Conservation (phyloP, 169 alveolate genomes). For the Plasmodium reichenowi region DNA sequence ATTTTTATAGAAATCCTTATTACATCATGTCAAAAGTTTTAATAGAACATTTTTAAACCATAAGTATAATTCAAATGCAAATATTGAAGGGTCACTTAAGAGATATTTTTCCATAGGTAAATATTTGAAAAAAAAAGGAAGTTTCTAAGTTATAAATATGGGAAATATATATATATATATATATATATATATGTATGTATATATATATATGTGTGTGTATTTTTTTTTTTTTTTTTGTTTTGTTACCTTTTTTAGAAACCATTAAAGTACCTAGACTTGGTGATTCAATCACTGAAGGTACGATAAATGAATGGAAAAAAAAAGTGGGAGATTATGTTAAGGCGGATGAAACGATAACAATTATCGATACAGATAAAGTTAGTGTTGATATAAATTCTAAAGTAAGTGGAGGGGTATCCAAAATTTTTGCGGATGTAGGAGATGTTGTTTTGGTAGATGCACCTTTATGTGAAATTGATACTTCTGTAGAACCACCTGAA, state of each 20-base stretch:
- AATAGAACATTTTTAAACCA: slow-evolving; percentile 28
- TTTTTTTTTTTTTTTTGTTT: not conserved
- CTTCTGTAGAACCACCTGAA: slow-evolving; percentile 82
- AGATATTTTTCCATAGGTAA: slow-evolving; percentile 73
- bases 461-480: slow-evolving; percentile 90
- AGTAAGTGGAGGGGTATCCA: slow-evolving; percentile 72
- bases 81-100: slow-evolving; percentile 9
- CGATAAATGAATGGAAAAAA: slow-evolving; percentile 87
- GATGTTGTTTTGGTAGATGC: slow-evolving; percentile 92
- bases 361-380: slow-evolving; percentile 96
- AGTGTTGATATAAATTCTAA: slow-evolving; percentile 94
- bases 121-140: not conserved
- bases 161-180: not conserved
- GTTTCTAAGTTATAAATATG: not conserved
- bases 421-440: slow-evolving; percentile 83
- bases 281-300: slow-evolving; percentile 92
- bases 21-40: slow-evolving; percentile 30
- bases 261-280: slow-evolving; percentile 89
- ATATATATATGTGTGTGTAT: not conserved
- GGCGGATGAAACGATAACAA: slow-evolving; percentile 93
- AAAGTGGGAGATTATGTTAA: slow-evolving; percentile 92
- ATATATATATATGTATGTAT: not conserved
- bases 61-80: slow-evolving; percentile 11
- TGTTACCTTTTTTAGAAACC: slow-evolving; percentile 30
- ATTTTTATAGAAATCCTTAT: slow-evolving; percentile 42